Conservation (phyloP, 2,329 filamentous ascomycete genomes). For the Basipetospora sp. region DNA sequence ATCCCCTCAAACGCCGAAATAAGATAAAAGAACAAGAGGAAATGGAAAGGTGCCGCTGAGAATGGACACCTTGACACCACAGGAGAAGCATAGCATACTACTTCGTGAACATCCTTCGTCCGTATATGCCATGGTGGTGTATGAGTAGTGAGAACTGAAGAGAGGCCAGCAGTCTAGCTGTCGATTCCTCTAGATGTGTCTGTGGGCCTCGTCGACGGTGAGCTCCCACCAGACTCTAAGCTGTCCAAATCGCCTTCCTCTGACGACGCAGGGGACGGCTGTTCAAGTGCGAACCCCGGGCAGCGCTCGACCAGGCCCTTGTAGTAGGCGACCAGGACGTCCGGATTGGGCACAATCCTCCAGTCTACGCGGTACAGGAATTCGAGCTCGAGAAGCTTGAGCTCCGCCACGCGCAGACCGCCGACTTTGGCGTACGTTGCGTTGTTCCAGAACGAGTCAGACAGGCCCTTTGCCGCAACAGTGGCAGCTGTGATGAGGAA, state of each 20-base stretch:
- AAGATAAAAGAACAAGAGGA: no score
- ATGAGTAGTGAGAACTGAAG: no score
- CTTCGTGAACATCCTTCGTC: no score
- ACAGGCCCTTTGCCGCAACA: constrained; percentile 88
- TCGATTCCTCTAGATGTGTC: no score
- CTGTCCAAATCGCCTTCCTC: background rate
- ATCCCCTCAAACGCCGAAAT: no score
- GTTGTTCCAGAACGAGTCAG: constrained; percentile 97
- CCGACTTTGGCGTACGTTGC: constrained; percentile 89
- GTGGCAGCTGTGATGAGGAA: constrained; percentile 93
- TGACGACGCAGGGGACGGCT: constrained; percentile 9
- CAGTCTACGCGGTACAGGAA: constrained; percentile 87
- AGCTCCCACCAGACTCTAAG: background rate
- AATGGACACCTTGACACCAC: no score
- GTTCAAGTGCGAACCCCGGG: constrained; percentile 39
- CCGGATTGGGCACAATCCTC: constrained; percentile 91
- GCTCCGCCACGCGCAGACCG: constrained; percentile 75
- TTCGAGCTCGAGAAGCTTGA: constrained; percentile 83
- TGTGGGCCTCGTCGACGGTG: no score
- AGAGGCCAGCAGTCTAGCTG: no score
- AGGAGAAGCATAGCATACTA: no score
- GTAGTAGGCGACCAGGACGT: constrained; percentile 88
- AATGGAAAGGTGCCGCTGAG: no score
- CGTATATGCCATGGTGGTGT: no score
- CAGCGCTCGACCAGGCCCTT: constrained; percentile 62